These are phyloP conservation scores for Hemerocallis citrina DNA, from an alignment of 106 monocot genomes.

Conservation along the genomic window DNA sequence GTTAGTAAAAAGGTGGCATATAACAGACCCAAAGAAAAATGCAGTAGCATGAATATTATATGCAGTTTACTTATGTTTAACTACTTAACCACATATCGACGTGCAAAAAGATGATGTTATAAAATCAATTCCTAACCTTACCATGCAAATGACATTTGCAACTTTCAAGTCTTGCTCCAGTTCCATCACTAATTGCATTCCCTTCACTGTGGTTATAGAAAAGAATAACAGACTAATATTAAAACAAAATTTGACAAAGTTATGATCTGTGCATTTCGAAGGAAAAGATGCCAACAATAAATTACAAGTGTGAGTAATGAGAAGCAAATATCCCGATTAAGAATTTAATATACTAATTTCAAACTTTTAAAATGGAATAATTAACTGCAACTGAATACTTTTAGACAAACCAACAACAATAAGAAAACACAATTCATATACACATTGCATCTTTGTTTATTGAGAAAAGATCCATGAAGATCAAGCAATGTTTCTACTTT, in stretches of 20 bases:
- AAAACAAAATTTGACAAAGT: neutral
- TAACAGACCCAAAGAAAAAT: neutral
- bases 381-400: neutral
- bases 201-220: conserved; percentile 80
- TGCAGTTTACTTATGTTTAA: neutral
- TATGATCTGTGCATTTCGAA: neutral
- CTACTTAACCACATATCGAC: neutral
- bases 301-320: neutral
- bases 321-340: neutral
- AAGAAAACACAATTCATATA: neutral
- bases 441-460: neutral
- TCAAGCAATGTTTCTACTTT: neutral
- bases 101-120: neutral
- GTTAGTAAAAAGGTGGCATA: neutral
- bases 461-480: neutral
- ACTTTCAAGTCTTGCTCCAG: conserved; percentile 93
- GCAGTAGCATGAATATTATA: neutral
- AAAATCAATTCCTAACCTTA: conserved; percentile 28
- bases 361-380: neutral
- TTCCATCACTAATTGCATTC: conserved; percentile 95
- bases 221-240: neutral
- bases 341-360: neutral
- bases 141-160: conserved; percentile 99
- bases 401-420: neutral
- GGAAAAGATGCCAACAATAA: neutral